Evolutionary conservation across 441 rosid species (phyloP), one percentile per base, ranked within the genome.

Genomic region (Euphorbia schlechtendalii): DNA sequence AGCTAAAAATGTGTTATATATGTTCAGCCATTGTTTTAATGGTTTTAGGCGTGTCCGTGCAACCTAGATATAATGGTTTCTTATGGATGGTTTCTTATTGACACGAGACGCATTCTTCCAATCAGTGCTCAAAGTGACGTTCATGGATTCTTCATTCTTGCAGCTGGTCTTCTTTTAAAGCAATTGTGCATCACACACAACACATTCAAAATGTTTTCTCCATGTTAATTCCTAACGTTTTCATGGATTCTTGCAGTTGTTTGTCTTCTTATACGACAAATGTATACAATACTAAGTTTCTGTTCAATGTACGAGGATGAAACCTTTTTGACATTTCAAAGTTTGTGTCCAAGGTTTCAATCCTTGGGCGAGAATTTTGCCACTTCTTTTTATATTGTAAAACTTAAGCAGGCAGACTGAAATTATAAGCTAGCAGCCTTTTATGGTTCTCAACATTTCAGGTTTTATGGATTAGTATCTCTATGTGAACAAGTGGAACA

Each of bases 401-500:
- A 66, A 59, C 30, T 30, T 7, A 46, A 57, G 62, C 6, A 27
- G 27, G 18, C 25, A 34, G 2, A n/a, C 55, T 56, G 34, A 56
- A 56, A 56, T 46, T 46, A 32, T 66, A 57, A 59, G 64, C 30
- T 49, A 48, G 56, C 27, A 3, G 22, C 46, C n/a, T 55, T 21
- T 10, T 66, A 24, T 59, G 24, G 15, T 51, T n/a, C 64, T 45
- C 6, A 15, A 43, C 49, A 43, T 18, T 32, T 24, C 15, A 9
- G 11, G 38, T 52, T 58, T 27, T 5, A n/a, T 17, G 24, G 11
- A 25, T 14, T 53, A 2, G 14, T 46, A 63, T 30, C 51, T 22
- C 27, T 27, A n/a, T 46, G 40, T n/a, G 25, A 46, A 28, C 25
- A 1, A 36, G 5, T 62, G 27, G 20, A 63, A 63, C 5, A 20